Base-by-base conservation (phyloP, 2,329 filamentous ascomycete genomes). In the Fusarium marasasianum region DNA sequence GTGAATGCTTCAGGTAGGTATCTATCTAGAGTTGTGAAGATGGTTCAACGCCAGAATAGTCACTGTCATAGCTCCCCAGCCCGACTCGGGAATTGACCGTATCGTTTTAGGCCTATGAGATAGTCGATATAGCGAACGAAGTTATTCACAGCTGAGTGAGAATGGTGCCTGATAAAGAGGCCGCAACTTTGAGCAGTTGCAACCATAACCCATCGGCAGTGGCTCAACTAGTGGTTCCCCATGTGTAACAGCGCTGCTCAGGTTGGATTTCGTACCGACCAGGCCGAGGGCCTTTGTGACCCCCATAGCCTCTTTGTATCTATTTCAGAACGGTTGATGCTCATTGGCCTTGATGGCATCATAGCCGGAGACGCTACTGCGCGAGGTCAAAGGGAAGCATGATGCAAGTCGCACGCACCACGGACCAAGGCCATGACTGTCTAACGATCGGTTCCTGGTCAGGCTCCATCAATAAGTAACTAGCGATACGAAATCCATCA, bases 1-100 rank as follows among this genome's bases (percentile, higher is more conserved):
- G 66, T 51, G 63, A 66, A 43, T 47, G 64, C 63, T 65, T 74
- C 62, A 73, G 69, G 53, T 26, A n/a, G n/a, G n/a, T n/a, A n/a
- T n/a, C n/a, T n/a, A 44, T 53, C 26, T 44, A 66, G 50, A 45
- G 45, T 48, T 56, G 24, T 59, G 24, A 63, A 37, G 38, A 59
- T n/a, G 53, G 9, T 41, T 55, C 35, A 41, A 31, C 18, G 29
- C 37, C 13, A 43, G 50, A 15, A 33, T 55, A 18, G 45, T 20
- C 26, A 35, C n/a, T 33, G 14, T 24, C 45, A 50, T 48, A 66
- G 59, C 54, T 72, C 54, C 66, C 26, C 53, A 51, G 18, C 47
- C 71, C 29, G 35, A 38, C 56, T 63, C 22, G 26, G 55, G 35
- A 22, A 43, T 35, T 40, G 50, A 43, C 31, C 56, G 44, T n/a